These are phyloP conservation scores for Candida hispaniensis DNA, from an alignment of 805 yeast genomes.

Conservation along the genomic window DNA sequence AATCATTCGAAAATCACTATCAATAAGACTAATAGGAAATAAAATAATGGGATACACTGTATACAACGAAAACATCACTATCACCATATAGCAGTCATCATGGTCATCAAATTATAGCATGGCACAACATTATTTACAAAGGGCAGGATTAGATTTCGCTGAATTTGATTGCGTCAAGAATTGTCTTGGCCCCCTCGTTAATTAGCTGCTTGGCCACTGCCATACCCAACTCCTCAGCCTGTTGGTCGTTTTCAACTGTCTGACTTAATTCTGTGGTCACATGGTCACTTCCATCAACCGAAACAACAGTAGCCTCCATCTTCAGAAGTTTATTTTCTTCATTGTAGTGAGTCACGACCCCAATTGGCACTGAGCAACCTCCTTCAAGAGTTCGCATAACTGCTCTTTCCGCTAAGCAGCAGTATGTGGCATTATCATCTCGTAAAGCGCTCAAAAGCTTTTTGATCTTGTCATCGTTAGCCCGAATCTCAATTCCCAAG, in stretches of 20 bases:
- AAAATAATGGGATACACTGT: too few species aligned
- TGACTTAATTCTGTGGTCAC: slow-evolving; percentile 47
- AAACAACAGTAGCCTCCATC: slow-evolving; percentile 64
- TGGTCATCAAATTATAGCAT: too few species aligned
- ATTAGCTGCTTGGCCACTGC: slow-evolving; percentile 57
- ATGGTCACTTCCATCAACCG: slow-evolving; percentile 66
- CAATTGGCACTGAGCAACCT: slow-evolving; percentile 96
- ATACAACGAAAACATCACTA: too few species aligned
- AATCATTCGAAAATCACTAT: too few species aligned
- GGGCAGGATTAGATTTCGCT: too few species aligned
- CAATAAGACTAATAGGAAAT: too few species aligned
- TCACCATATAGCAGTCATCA: too few species aligned
- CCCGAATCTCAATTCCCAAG: slow-evolving; percentile 79
- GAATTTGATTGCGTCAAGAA: slow-evolving; percentile 74
- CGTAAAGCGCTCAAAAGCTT: slow-evolving; percentile 47
- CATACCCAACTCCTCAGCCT: slow-evolving; percentile 62
- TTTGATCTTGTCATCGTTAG: slow-evolving; percentile 48
- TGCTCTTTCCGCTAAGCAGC: slow-evolving; percentile 83
- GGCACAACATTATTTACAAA: too few species aligned
- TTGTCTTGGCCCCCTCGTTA: slow-evolving; percentile 69
- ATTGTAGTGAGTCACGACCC: slow-evolving; percentile 57
- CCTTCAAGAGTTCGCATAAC: slow-evolving; percentile 86
- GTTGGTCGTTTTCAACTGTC: slow-evolving; percentile 37
- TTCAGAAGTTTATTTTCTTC: slow-evolving; percentile 37
- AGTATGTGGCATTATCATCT: slow-evolving; percentile 51